Conservation (phyloP, 129 eudicot genomes). For the Escallonia herrerae region DNA sequence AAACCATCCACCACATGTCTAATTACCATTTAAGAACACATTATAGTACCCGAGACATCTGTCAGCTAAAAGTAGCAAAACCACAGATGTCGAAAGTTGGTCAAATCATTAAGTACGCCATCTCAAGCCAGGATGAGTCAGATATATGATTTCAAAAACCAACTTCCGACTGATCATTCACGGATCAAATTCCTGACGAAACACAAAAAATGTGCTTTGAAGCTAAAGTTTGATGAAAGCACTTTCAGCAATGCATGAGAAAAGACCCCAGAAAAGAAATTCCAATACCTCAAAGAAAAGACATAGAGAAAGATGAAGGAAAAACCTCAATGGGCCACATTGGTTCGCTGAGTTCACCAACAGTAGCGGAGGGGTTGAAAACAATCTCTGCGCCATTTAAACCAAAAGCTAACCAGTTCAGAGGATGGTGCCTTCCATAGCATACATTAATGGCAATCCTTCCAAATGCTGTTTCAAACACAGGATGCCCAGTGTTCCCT, state of each 20-base stretch:
- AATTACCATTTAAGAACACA: too few relatives aligned
- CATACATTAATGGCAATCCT: conserved; percentile 92
- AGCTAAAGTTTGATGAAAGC: neutral
- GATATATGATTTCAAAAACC: neutral
- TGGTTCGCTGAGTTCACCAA: conserved; percentile 99
- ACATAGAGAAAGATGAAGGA: neutral
- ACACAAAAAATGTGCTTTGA: too few relatives aligned
- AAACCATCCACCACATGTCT: neutral
- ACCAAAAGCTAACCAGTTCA: conserved; percentile 96
- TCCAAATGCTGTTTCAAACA: conserved; percentile 86
- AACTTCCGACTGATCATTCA: neutral
- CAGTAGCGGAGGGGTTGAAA: conserved; percentile 97
- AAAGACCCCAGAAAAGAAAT: too few relatives aligned
- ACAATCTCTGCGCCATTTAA: conserved; percentile 97
- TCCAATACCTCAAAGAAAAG: neutral
- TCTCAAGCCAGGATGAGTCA: too few relatives aligned
- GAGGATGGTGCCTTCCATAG: conserved; percentile 98
- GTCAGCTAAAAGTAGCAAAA: too few relatives aligned
- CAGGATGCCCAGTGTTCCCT: conserved; percentile 98
- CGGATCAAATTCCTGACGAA: neutral
- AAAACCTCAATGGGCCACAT: conserved; percentile 99
- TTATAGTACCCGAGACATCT: too few relatives aligned
- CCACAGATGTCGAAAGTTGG: too few relatives aligned
- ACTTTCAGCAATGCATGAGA: too few relatives aligned
- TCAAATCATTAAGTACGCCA: too few relatives aligned